Conservation (phyloP, 2,329 filamentous ascomycete species). For the Colletotrichum sp. region DNA sequence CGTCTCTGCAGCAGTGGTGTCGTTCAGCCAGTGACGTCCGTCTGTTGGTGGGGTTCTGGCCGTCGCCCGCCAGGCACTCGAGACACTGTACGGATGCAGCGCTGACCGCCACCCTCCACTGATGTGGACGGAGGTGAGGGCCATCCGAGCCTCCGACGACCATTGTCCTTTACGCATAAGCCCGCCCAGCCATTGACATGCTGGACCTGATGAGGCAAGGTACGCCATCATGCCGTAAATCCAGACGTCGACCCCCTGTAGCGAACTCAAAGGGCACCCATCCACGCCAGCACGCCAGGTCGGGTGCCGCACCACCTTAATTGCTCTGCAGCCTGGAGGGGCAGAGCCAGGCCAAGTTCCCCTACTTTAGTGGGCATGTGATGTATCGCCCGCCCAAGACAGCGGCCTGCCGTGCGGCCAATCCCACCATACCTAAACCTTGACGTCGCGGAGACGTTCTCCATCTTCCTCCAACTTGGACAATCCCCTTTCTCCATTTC, state of each 20-base stretch:
- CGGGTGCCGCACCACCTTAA: neutral
- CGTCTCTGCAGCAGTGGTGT: neutral
- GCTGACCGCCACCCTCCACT: neutral
- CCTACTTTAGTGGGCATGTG: slow-evolving; percentile 7
- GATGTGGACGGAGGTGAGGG: neutral
- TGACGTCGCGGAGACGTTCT: slow-evolving; percentile 16
- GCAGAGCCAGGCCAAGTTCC: neutral
- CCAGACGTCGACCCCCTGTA: neutral
- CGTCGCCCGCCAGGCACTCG: neutral
- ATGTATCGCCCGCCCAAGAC: neutral
- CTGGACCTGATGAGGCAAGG: neutral
- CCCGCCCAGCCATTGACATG: neutral
- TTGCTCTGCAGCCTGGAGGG: slow-evolving; percentile 15
- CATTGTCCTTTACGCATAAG: neutral
- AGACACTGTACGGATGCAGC: neutral
- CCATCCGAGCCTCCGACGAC: neutral
- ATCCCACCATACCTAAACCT: slow-evolving; percentile 6
- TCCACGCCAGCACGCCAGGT: neutral
- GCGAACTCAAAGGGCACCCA: neutral
- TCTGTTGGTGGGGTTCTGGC: neutral
- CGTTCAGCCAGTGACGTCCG: slow-evolving; percentile 5
- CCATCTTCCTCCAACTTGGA: neutral
- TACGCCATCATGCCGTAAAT: neutral
- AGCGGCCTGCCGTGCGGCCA: neutral
- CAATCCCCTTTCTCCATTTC: slow-evolving; percentile 9